Evolutionary conservation across 225 moss, liverwort and hornwort species (phyloP), one percentile per base, ranked within the genome.

Genomic region (Bryoerythrophyllum caledonicum): DNA sequence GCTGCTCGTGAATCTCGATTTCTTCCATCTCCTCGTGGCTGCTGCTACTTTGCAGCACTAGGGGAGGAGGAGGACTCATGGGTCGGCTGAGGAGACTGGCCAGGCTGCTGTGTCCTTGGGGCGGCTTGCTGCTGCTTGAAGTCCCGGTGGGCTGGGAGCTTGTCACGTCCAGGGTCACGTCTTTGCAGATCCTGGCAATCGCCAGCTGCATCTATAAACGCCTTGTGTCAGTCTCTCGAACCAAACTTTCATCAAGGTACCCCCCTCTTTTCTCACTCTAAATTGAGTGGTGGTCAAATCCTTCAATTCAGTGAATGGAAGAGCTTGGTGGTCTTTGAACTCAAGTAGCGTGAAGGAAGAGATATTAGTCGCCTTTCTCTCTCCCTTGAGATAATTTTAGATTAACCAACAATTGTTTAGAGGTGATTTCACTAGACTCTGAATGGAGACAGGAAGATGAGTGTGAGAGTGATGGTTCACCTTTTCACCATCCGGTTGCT

Each of bases 401-500:
- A 32, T 32, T 5, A 32, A 32, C 8, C 8, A 8, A 38, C 7
- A 38, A 8, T 38, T 9, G 1, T 38, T 38, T 38, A 7, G 37
- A 38, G 37, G 37, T 38, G 38, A 38, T 38, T 38, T 38, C 38
- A 38, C 38, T 8, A 38, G 5, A n/a, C n/a, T n/a, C n/a, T n/a
- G n/a, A n/a, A n/a, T 59, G 43, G 7, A 19, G n/a, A 43, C 20
- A 27, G 21, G 10, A 20, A 49, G 17, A 49, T 67, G 16, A 27
- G 70, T 64, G 38, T 63, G 70, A 74, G 40, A 27, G 14, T 37
- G 17, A 43, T 37, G 43, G 49, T 67, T 81, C 34, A 89, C 88
- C 88, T 86, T 89, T 71, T 83, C 74, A 32, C 88, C 88, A 28
- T 89, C 88, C 10, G 88, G 88, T 76, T 89, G 88, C 71, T 86